phyloP scores from a whole-genome alignment of 495 filamentous ascomycete genomes.

The Aspergillus nanangensis region DNA sequence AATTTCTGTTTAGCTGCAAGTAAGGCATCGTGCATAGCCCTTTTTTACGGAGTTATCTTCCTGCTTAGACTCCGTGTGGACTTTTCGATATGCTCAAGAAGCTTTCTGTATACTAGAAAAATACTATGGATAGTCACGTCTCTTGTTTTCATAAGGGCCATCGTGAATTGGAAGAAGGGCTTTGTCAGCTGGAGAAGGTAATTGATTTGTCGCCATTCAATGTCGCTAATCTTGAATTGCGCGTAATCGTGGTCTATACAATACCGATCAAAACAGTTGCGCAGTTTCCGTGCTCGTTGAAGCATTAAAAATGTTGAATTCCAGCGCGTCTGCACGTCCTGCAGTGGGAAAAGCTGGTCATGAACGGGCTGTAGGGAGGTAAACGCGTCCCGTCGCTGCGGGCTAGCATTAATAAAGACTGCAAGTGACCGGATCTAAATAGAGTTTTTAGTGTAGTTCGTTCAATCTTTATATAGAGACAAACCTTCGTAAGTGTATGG shows the following conservation, averaged over 20 bases:
- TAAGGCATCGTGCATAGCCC: too few species aligned
- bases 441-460: not conserved
- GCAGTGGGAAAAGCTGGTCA: slow-evolving; percentile 12
- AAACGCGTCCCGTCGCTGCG: slow-evolving; percentile 10
- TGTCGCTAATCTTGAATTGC: slow-evolving; percentile 1
- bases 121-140: too few species aligned
- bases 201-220: slow-evolving; percentile 18
- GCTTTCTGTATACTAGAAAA: too few species aligned
- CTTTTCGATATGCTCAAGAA: too few species aligned
- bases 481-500: slow-evolving; percentile 11
- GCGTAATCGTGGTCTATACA: slow-evolving; percentile 7
- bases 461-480: not conserved
- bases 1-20: too few species aligned
- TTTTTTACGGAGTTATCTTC: too few species aligned
- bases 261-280: slow-evolving; percentile 7
- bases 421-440: slow-evolving; percentile 10
- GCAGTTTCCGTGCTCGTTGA: slow-evolving; percentile 9
- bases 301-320: too few species aligned
- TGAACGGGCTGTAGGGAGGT: slow-evolving; percentile 2
- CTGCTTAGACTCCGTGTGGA: too few species aligned
- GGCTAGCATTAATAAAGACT: slow-evolving; percentile 13
- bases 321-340: slow-evolving; percentile 18
- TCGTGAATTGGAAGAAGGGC: too few species aligned
- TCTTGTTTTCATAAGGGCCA: too few species aligned
- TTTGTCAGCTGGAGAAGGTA: too few species aligned